Base-by-base conservation (phyloP, 2,329 filamentous ascomycete species). In the Colletotrichum eleusines region DNA sequence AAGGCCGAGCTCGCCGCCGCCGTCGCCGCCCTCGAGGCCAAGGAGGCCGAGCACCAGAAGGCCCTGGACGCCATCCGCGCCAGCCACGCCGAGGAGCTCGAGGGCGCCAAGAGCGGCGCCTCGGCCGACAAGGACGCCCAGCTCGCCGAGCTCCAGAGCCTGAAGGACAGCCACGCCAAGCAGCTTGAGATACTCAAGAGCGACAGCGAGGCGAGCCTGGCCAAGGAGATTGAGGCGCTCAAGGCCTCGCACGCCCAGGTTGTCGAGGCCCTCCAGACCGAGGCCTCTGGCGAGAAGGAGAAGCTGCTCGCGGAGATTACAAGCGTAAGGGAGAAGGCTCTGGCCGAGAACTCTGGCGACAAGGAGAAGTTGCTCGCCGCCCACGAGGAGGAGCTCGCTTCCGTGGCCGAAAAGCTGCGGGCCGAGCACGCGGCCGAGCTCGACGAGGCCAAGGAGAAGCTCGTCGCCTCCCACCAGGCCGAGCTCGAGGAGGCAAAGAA, bases 71-170 rank as follows among this genome's bases (percentile, higher is more conserved):
- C 86, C 2, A 79, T 91, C 57, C 85, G 83, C 69, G 84, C 86
- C 12, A 87, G 83, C 73, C 87, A 91, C 74, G 86, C 87, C 6
- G 86, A 89, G 80, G 88, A 88, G 75, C 76, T 91, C 12, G 87
- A 90, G 77, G 79, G 79, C 42, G 87, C 87, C 62, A 88, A 89
- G 81, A 86, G 84, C 63, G 82, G 80, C 59, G 83, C 84, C 20
- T 84, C 84, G 48, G 81, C 85, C 26, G 86, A 87, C 62, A 81
- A 83, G 71, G 83, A 87, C 38, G 78, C 84, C 31, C 84, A 86
- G 57, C 72, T 85, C 9, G 78, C 80, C 35, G 86, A 89, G 74
- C 78, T 90, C 2, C 84, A 90, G 48, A 76, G 84, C 11, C 79
- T 90, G 33, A 88, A 89, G 76, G 82, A 83, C 20, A 86, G 78